Evolutionary conservation across 1,284 basidiomycete species (phyloP), one percentile per base, ranked within the genome.

Genomic region (Ceratobasidium papillatum): DNA sequence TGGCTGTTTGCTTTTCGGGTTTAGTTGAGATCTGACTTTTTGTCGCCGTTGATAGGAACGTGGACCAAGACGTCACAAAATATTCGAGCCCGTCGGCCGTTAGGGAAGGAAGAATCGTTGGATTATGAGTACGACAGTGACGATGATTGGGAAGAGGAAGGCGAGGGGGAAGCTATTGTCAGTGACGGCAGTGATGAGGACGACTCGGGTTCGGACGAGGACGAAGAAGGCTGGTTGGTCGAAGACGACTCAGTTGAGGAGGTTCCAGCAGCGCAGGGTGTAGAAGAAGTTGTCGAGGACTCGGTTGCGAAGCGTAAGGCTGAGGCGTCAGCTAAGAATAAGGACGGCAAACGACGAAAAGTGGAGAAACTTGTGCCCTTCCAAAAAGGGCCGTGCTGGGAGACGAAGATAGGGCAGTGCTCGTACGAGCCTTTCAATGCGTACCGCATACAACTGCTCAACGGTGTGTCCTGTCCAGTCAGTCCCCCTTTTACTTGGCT

Each of bases 381-480:
- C 79, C 84, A 86, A 12, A 93, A 91, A 81, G 94, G 94, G 0
- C 92, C 93, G 32, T 87, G 85, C 76, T 94, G 89, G 88, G 94
- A 95, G 80, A 81, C 84, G 1, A 80, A 80, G 11, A 84, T 94
- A 73, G 90, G 90, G 0, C 81, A 85, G 25, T 89, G 89, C 80
- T 82, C 85, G 62, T 88, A 90, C 76, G 87, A 88, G 66, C 85
- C 88, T 5, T 92, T 95, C 80, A 85, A 86, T 49, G 81, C 85
- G 34, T 93, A 93, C 79, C 86, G 87, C 74, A 90, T 95, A 77
- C 90, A 91, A 76, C 81, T 94, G 22, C 87, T 95, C 79, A 94
- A 95, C 79, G 93, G 94, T 92, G 79, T 76, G 87, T 81, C 8
- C 17, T 19, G 62, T 25, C 17, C 17, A 56, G 54, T 59, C 41